phyloP scores from a whole-genome alignment of 495 filamentous ascomycete species.

The Elasticomyces elasticus region DNA sequence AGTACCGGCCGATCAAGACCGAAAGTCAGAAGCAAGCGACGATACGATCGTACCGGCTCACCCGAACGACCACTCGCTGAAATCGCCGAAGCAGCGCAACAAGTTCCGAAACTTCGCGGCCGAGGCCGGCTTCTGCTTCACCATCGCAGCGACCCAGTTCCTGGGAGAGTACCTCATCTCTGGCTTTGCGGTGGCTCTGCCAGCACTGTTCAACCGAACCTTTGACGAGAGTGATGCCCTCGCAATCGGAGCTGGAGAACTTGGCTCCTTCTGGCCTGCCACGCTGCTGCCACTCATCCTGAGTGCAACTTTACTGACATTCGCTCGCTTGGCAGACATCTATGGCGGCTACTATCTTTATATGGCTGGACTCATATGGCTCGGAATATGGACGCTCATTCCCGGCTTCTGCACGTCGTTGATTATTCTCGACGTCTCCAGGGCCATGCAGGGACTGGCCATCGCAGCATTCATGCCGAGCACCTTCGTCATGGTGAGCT shows the following conservation, averaged over 20 bases:
- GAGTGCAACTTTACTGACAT: constrained; percentile 63
- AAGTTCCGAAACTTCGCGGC: constrained; percentile 1
- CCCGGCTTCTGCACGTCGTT: constrained; percentile 58
- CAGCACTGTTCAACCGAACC: constrained; percentile 44
- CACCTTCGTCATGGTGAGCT: constrained; percentile 70
- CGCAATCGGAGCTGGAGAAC: not conserved
- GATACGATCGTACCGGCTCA: not conserved
- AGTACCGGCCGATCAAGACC: not conserved
- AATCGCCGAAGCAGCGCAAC: not conserved
- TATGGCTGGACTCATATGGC: constrained; percentile 58
- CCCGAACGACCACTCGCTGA: not conserved
- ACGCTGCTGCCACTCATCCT: constrained; percentile 67
- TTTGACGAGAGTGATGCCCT: not conserved
- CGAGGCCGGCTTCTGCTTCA: constrained; percentile 20
- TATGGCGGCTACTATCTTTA: constrained; percentile 64
- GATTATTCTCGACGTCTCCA: constrained; percentile 61
- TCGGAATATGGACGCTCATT: constrained; percentile 60
- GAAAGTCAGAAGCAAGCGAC: not conserved
- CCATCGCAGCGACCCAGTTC: constrained; percentile 19
- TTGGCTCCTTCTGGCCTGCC: constrained; percentile 54
- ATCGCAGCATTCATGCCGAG: constrained; percentile 69
- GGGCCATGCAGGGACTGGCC: constrained; percentile 72
- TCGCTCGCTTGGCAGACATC: constrained; percentile 49
- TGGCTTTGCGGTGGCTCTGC: constrained; percentile 75
- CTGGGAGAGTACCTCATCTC: constrained; percentile 68